phyloP scores from a whole-genome alignment of 129 eudicot genomes.

The Saussurea involucrata region DNA sequence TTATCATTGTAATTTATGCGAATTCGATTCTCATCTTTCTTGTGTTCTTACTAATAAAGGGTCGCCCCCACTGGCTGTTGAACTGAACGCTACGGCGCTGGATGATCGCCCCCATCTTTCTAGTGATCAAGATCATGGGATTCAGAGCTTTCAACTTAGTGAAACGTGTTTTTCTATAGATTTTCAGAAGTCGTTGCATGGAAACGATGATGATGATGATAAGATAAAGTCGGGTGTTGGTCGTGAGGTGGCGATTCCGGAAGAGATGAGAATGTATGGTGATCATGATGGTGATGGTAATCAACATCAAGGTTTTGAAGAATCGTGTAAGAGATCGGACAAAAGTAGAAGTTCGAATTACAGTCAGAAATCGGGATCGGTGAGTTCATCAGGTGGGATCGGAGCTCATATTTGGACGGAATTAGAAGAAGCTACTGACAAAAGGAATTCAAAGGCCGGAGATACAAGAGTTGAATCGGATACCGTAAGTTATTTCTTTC shows the following conservation, averaged over 20 bases:
- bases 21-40: constrained; percentile 56
- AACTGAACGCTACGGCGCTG: not conserved
- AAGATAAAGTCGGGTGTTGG: constrained; percentile 3
- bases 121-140: constrained; percentile 19
- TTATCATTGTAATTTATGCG: constrained; percentile 54
- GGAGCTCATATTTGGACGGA: constrained; percentile 51
- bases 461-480: constrained; percentile 14
- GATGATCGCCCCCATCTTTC: too few species aligned
- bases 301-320: constrained; percentile 20
- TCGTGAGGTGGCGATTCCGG: constrained; percentile 18
- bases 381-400: constrained; percentile 27
- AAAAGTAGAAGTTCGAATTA: constrained; percentile 20
- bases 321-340: constrained; percentile 15
- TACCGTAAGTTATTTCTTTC: constrained; percentile 42
- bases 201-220: constrained; percentile 22
- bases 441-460: constrained; percentile 19
- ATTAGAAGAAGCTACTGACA: constrained; percentile 37
- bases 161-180: constrained; percentile 72
- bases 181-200: constrained; percentile 43
- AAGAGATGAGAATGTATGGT: constrained; percentile 16
- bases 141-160: constrained; percentile 56
- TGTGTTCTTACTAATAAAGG: constrained; percentile 48
- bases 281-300: not conserved
- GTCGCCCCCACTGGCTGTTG: not conserved
- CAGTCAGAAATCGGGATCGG: constrained; percentile 13